A percentile compares a stretch with the other conserved stretches of the same genome.
phyloP scores from a whole-genome alignment of 768 basidiomycete genomes.

The Artomyces pyxidatus region DNA sequence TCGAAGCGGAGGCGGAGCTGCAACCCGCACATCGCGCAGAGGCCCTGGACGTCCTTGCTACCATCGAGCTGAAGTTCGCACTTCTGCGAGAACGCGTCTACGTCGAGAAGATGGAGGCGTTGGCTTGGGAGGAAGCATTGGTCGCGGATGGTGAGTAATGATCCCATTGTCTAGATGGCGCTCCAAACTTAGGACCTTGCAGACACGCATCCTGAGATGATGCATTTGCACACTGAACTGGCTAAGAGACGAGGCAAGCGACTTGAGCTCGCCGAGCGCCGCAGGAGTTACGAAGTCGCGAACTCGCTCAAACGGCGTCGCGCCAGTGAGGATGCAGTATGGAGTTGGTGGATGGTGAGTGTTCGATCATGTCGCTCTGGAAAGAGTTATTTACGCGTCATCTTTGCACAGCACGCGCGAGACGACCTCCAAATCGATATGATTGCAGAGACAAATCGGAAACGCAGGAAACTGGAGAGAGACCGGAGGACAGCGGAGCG shows the following conservation, averaged over 20 bases:
- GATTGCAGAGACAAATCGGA: constrained; percentile 85
- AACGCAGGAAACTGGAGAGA: constrained; percentile 76
- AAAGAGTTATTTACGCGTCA: constrained; percentile 3
- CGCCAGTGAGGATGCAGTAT: constrained; percentile 67
- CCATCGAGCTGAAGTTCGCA: constrained; percentile 91
- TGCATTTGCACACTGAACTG: constrained; percentile 74
- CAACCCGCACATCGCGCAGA: constrained; percentile 80
- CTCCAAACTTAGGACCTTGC: constrained; percentile 3
- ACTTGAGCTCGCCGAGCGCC: constrained; percentile 68
- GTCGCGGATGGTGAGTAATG: constrained; percentile 60
- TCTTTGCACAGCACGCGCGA: constrained; percentile 46
- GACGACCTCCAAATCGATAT: constrained; percentile 80
- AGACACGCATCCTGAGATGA: constrained; percentile 84
- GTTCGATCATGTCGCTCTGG: neutral
- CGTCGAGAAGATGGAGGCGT: constrained; percentile 87
- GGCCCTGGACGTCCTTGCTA: constrained; percentile 79
- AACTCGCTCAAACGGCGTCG: constrained; percentile 55
- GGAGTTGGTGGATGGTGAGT: constrained; percentile 75
- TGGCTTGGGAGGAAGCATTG: constrained; percentile 82
- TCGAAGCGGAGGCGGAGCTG: constrained; percentile 55
- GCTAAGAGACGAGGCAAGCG: constrained; percentile 73
- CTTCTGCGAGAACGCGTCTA: constrained; percentile 79
- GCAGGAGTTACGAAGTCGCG: constrained; percentile 59
- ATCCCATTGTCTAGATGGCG: neutral
- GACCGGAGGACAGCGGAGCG: constrained; percentile 74